Evolutionary conservation across 345 rosid genomes (phyloP).

Genomic region (Iberis pinnata): DNA sequence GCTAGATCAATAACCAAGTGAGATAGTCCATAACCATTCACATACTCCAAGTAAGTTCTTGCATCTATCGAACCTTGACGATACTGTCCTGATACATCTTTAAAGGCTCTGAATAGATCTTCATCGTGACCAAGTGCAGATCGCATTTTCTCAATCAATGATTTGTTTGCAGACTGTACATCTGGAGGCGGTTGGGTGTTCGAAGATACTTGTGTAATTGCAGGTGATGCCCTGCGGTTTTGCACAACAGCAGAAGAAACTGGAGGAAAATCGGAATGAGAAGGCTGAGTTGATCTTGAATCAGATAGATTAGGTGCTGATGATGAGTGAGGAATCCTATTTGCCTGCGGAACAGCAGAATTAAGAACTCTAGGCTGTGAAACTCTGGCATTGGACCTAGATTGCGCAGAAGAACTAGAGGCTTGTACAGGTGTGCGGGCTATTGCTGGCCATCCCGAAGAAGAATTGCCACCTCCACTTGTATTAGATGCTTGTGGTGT

Average conservation of each 20-base stretch:
- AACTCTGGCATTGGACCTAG: slow-evolving; percentile 22
- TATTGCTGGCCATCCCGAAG: slow-evolving; percentile 62
- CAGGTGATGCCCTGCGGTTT: slow-evolving; percentile 30
- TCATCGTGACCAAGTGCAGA: slow-evolving; percentile 62
- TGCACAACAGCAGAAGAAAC: slow-evolving; percentile 44
- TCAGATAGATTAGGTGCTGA: slow-evolving; percentile 67
- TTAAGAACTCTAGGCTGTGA: slow-evolving; percentile 16
- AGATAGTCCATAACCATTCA: slow-evolving; percentile 55
- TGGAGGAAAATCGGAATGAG: slow-evolving; percentile 65
- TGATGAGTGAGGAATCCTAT: slow-evolving; percentile 52
- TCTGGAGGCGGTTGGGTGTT: slow-evolving; percentile 34
- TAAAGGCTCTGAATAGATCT: slow-evolving; percentile 59
- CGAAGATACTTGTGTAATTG: slow-evolving; percentile 18
- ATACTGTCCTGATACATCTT: slow-evolving; percentile 65
- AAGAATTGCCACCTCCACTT: slow-evolving; percentile 25
- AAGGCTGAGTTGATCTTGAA: slow-evolving; percentile 27
- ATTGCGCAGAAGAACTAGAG: slow-evolving; percentile 19
- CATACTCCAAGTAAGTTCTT: slow-evolving; percentile 54
- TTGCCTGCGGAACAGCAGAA: slow-evolving; percentile 27
- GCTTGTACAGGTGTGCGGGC: slow-evolving; percentile 33
- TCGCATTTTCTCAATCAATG: slow-evolving; percentile 73
- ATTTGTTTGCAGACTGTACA: slow-evolving; percentile 71
- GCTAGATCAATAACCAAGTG: slow-evolving; percentile 81
- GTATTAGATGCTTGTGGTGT: slow-evolving; percentile 29
- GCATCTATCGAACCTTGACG: slow-evolving; percentile 72